Base-by-base conservation (phyloP, 2,329 filamentous ascomycete genomes). In the Talaromyces funiculosus region DNA sequence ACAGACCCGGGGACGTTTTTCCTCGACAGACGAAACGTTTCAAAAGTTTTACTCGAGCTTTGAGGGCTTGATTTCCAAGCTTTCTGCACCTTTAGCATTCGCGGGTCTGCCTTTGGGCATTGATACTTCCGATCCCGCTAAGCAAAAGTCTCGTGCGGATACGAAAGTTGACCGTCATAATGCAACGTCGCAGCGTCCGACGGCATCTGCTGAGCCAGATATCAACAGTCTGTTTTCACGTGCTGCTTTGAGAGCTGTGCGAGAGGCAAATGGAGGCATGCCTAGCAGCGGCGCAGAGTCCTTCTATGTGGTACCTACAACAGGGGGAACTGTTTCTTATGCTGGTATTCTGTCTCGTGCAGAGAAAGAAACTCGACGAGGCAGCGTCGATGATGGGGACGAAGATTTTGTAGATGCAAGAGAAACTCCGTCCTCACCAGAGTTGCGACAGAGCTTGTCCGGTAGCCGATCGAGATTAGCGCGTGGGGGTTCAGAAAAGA, bases 221-320 rank as follows among this genome's bases (percentile, higher is more conserved):
- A 83, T 96, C 26, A 87, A 85, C 67, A 89, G 87, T 62, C 84
- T 96, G 31, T 95, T 95, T 72, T 96, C 92, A 42, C 87, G 86
- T 65, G 91, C 93, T 12, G 90, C 93, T 3, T 82, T 97, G 58
- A 84, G 88, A 56, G 90, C 92, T 0, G 82, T 96, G 43, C 82
- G 86, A 20, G 86, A 90, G 60, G 87, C 88, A 51, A 75, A 77
- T 31, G 85, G 85, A 0, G 81, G 82, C 16, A 71, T 76, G n/a
- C 75, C 78, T 12, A 84, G 82, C 61, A 89, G 90, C 67, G 64
- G 75, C 3, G 79, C 80, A 6, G 82, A 85, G 65, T 94, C 90
- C 8, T 99, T 99, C 77, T 97, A 97, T 72, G 89, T 97, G 1
- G 94, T 99, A 1, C 94, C 93, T 3, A 90, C 90, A 0, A 91